These are phyloP conservation scores for Candida mesenterica DNA, from an alignment of 1,139 yeast species.

Conservation along the genomic window DNA sequence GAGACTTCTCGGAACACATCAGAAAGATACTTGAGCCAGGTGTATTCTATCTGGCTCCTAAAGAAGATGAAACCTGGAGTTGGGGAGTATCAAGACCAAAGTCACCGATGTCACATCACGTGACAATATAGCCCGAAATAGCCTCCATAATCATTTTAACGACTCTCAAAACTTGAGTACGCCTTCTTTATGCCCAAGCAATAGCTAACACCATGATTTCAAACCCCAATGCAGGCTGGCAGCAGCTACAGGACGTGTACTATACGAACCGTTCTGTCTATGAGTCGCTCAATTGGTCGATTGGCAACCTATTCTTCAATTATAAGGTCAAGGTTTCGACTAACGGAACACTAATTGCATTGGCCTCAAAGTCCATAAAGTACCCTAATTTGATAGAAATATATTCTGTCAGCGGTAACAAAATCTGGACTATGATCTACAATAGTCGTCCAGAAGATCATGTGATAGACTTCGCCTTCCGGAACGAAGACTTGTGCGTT, in stretches of 20 bases:
- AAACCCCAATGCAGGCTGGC: conserved; percentile 59
- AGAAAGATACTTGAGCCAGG: no score
- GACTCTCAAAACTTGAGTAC: no score
- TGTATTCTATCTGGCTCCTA: no score
- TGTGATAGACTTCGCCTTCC: conserved; percentile 53
- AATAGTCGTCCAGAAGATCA: conserved; percentile 54
- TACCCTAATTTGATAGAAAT: conserved; percentile 44
- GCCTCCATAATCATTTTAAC: no score
- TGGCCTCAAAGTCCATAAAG: conserved; percentile 33
- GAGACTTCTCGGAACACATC: no score
- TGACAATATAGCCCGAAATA: no score
- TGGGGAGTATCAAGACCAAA: no score
- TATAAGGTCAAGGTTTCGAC: conserved; percentile 29
- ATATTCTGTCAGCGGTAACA: conserved; percentile 53
- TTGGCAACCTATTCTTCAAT: conserved; percentile 31
- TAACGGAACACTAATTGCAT: conserved; percentile 34
- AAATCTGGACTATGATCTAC: conserved; percentile 48
- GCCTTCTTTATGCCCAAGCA: no score
- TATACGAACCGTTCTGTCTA: conserved; percentile 52
- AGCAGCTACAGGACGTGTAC: conserved; percentile 58
- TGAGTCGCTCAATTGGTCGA: conserved; percentile 36
- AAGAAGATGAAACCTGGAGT: no score
- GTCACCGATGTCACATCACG: no score
- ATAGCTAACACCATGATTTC: no score
- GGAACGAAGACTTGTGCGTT: conserved; percentile 61